Evolutionary conservation across 108 stramenopile species (phyloP).

Genomic region (Cyclostephanos invisitatus): DNA sequence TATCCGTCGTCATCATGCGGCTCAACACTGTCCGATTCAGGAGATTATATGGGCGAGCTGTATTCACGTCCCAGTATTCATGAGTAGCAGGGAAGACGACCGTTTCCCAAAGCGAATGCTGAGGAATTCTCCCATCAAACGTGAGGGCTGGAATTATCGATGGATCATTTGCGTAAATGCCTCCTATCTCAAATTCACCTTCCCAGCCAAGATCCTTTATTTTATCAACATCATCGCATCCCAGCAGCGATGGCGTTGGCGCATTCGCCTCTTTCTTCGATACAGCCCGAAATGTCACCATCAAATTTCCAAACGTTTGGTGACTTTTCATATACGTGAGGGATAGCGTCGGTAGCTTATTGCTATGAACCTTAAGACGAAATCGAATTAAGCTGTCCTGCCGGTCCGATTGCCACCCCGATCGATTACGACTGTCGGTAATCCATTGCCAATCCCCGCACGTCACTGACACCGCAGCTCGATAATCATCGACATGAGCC

Average conservation of each 20-base stretch:
- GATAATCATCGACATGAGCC: neutral
- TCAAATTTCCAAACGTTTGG: conserved; percentile 16
- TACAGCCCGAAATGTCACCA: conserved; percentile 22
- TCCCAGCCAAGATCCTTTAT: neutral
- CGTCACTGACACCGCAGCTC: conserved; percentile 7
- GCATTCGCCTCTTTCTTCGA: neutral
- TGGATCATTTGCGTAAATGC: neutral
- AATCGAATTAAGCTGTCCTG: conserved; percentile 26
- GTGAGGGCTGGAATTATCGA: conserved; percentile 5
- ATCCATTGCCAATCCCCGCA: conserved; percentile 42
- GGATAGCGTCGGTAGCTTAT: conserved; percentile 10
- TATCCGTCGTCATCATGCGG: neutral
- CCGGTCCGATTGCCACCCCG: conserved; percentile 38
- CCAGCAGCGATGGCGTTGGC: neutral
- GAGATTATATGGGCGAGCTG: neutral
- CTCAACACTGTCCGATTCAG: conserved; percentile 19
- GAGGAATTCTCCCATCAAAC: neutral
- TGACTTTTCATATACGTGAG: conserved; percentile 31
- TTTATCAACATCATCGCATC: conserved; percentile 20
- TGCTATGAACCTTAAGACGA: conserved; percentile 10
- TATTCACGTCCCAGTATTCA: neutral
- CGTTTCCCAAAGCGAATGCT: conserved; percentile 26
- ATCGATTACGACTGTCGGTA: conserved; percentile 28
- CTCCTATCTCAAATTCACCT: neutral
- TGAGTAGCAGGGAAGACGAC: conserved; percentile 8